phyloP scores from a whole-genome alignment of 2,329 filamentous ascomycete species.

The Botrytis hyacinthi region DNA sequence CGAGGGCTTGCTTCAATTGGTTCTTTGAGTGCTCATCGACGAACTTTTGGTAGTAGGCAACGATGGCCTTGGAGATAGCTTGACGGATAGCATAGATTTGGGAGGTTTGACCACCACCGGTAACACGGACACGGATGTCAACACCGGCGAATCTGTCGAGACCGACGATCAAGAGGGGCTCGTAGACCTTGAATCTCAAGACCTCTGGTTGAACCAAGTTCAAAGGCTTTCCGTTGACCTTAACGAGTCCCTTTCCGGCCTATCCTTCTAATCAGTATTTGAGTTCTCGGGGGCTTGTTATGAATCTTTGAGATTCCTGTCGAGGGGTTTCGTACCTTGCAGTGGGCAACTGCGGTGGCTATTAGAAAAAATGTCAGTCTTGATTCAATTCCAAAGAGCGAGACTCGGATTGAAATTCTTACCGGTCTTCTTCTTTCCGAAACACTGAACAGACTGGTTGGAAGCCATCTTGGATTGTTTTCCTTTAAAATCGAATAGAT shows the following conservation, averaged over 20 bases:
- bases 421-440: conserved; percentile 90
- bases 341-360: conserved; percentile 73
- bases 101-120: conserved; percentile 95
- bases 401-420: conserved; percentile 19
- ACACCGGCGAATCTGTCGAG: conserved; percentile 96
- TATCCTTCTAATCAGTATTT: conserved; percentile 39
- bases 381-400: conserved; percentile 35
- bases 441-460: conserved; percentile 88
- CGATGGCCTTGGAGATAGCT: conserved; percentile 95
- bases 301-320: neutral
- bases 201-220: conserved; percentile 92
- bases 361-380: conserved; percentile 34
- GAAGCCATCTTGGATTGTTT: conserved; percentile 47
- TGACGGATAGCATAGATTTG: conserved; percentile 99
- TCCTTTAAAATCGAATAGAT: conserved; percentile 13
- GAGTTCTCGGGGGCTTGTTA: conserved; percentile 5
- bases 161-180: conserved; percentile 94
- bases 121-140: conserved; percentile 95
- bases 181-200: conserved; percentile 99
- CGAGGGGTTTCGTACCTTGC: conserved; percentile 58
- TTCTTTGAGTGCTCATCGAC: conserved; percentile 99
- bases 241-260: conserved; percentile 86
- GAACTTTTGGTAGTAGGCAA: conserved; percentile 99
- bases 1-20: conserved; percentile 94
- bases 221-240: conserved; percentile 97